Evolutionary conservation across 192 early-diverging fungal species (phyloP), one percentile per base, ranked within the genome.

Genomic region (Rhizophagus sp.): DNA sequence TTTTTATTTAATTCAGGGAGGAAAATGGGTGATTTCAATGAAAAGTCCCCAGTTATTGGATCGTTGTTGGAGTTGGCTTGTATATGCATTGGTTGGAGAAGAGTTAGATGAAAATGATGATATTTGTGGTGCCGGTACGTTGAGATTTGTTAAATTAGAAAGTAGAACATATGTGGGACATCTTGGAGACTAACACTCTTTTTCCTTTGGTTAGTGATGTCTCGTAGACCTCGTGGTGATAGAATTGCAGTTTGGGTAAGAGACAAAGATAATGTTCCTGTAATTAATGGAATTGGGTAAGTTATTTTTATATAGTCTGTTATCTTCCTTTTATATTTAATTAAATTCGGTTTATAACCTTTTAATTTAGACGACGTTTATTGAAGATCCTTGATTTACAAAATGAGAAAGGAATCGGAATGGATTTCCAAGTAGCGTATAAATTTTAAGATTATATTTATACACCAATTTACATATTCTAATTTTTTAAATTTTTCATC

Each of bases 261-360:
- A 44, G 85, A 86, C 52, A 84, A 81, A 62, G 85, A 86, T 11
- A 84, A 86, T 62, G 83, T 86, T 13, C 63, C 78, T 34, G 83
- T 82, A 8, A 82, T 86, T 52, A 84, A 86, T 80, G 85, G 85
- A 63, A 84, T 86, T 68, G 85, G 85, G 85, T 86, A 86, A 30
- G 82, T 44, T 36, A 36, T 36, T 41, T 64, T 13, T 39, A 36
- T 71, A 50, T 62, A n/a, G 19, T 4, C 69, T 57, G 5, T n/a
- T 41, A 74, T 50, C 19, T 17, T 22, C 49, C 1, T 33, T 12
- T 77, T 27, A 19, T 11, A 73, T 75, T 24, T 25, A 39, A 68
- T 33, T 52, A 71, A 33, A 62, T 22, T 76, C 24, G 13, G 49
- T 4, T 30, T 63, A 41, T 10, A 24, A 5, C 36, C 52, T 12